phyloP scores from a whole-genome alignment of 2,329 filamentous ascomycete species.

The Sporothrix inflata region DNA sequence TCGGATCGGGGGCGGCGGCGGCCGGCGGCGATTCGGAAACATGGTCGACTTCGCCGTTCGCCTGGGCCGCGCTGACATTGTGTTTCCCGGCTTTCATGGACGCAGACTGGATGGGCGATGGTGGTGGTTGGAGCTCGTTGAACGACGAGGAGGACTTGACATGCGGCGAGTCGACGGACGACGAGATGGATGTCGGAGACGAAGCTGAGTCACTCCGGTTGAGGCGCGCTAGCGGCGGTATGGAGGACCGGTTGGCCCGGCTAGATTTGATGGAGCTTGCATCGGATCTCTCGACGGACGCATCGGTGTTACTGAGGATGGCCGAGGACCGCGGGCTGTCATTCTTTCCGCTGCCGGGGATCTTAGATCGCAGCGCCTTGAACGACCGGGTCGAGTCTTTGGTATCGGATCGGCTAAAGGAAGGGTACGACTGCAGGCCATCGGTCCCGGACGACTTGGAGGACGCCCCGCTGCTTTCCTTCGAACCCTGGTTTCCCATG shows the following conservation, averaged over 20 bases:
- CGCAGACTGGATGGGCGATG: slow-evolving; percentile 82
- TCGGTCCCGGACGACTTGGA: slow-evolving; percentile 59
- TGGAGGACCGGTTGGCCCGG: slow-evolving; percentile 59
- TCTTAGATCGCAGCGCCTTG: slow-evolving; percentile 84
- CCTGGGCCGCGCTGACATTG: slow-evolving; percentile 78
- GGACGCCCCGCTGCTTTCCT: slow-evolving; percentile 54
- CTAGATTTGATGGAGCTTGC: slow-evolving; percentile 74
- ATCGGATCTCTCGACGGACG: slow-evolving; percentile 67
- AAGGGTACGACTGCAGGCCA: slow-evolving; percentile 81
- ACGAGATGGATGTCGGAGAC: slow-evolving; percentile 46
- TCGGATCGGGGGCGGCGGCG: slow-evolving; percentile 56
- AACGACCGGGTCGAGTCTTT: slow-evolving; percentile 90
- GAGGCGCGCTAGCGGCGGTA: slow-evolving; percentile 43
- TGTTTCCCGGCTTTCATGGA: slow-evolving; percentile 74
- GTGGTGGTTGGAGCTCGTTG: slow-evolving; percentile 65
- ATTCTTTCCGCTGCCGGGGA: slow-evolving; percentile 70
- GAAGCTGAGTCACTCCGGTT: slow-evolving; percentile 51
- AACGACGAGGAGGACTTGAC: slow-evolving; percentile 49
- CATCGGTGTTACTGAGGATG: slow-evolving; percentile 65
- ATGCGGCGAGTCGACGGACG: slow-evolving; percentile 48
- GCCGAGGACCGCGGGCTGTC: slow-evolving; percentile 83
- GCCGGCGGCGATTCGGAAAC: slow-evolving; percentile 89
- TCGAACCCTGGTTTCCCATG: slow-evolving; percentile 80
- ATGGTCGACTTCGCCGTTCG: slow-evolving; percentile 87
- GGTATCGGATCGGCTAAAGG: slow-evolving; percentile 89